Evolutionary conservation across 2,329 filamentous ascomycete species (phyloP), one percentile per base, ranked within the genome.

Genomic region (Tolypocladium cylindrosporum): DNA sequence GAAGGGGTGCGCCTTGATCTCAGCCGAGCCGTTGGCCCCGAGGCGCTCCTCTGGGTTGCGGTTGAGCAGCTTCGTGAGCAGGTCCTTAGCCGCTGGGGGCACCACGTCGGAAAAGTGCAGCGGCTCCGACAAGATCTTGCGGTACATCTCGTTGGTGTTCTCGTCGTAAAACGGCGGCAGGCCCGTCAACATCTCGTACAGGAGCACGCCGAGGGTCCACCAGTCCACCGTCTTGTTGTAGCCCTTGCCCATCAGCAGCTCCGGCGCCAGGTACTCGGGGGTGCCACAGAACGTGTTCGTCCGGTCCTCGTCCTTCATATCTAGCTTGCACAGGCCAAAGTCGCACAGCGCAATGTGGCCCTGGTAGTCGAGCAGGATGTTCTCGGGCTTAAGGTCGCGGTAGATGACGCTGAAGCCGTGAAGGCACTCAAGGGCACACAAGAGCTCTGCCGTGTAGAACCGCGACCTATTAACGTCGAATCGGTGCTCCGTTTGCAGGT

Each of bases 381-480:
- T 96, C 77, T 97, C 92, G 10, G 88, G 88, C 72, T 85, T 85
- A 54, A 85, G 75, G 63, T 85, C 82, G 60, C 82, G 79, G 76
- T 99, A 99, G 69, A 99, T 97, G 73, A 99, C 93, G 69, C 96
- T 97, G 81, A 97, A 97, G 19, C 93, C 94, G 72, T 99, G 94
- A 62, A 99, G 77, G 72, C 93, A 97, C 72, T 99, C 94, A 58
- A 99, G 79, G 3, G 94, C 94, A 70, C 94, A 99, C 19, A 99
- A 80, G 57, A 99, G 83, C 73, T 99, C 94, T 8, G 94, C 94
- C 16, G 94, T 96, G 75, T 99, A 99, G 76, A 99, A 99, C 66
- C 94, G 84, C 39, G 93, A 91, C 61, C 94, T 85, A 77, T 97
- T 97, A 69, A 97, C 94, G 69, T 99, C 93, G 75, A 99, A 99